Evolutionary conservation across 495 filamentous ascomycete species (phyloP), one percentile per base, ranked within the genome.

Genomic region (Astrothelium macrocarpum): DNA sequence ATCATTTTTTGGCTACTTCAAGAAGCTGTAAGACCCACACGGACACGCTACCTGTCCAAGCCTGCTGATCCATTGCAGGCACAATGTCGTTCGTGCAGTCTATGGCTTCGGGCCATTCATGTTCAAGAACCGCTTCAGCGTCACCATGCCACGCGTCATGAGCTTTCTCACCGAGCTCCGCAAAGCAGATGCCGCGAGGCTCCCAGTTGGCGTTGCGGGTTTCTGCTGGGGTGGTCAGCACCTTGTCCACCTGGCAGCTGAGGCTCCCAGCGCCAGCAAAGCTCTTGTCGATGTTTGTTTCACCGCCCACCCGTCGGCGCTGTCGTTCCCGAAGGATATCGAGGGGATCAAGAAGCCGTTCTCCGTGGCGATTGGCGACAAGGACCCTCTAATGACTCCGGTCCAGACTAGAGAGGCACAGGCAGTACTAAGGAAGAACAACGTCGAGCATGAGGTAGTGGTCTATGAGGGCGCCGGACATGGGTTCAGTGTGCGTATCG

Each of bases 401-500:
- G 67, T 71, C 18, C 66, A 79, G 59, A 72, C 80, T 31, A 66
- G 74, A 66, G 67, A 72, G 59, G 73, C 81, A n/a, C 71, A 80
- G 66, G 70, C 70, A 4, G 70, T 81, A 7, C 67, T 84, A 60
- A 71, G 62, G 43, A 68, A 64, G 39, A 79, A 81, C 70, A 77
- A 69, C 31, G 73, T 76, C 29, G 68, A 69, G 61, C 71, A 67
- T 36, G 81, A 86, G 68, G 76, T 81, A 49, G 74, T 79, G 32
- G 66, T 84, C 42, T 84, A 83, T 66, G 70, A 77, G 1, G 84
- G 84, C 11, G 84, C 83, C 3, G 79, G 75, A 65, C 85, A 84
- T 72, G 85, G 84, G 7, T 88, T 88, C 73, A 83, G 83, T 12
- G 73, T 86, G 4, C 36, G 36, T 39, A 39, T 39, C 36, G 36